Conservation (phyloP, 1,284 basidiomycete genomes). For the Trichosporon coremiiforme region DNA sequence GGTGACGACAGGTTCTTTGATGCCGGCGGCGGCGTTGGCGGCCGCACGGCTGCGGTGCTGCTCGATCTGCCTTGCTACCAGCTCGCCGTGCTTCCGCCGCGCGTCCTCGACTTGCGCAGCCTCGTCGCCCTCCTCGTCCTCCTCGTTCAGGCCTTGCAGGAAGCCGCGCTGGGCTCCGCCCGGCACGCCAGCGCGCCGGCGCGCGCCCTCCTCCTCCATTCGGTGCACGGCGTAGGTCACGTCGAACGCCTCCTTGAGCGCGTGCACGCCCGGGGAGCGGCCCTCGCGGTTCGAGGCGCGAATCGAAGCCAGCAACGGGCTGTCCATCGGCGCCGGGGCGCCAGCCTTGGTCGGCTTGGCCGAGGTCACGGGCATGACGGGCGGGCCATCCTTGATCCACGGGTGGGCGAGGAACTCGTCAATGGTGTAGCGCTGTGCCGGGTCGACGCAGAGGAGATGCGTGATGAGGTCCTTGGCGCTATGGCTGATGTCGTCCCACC, state of each 20-base stretch:
- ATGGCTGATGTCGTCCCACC: slow-evolving; percentile 96
- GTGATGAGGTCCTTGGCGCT: slow-evolving; percentile 93
- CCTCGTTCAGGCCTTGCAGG: slow-evolving; percentile 86
- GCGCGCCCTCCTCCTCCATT: slow-evolving; percentile 96
- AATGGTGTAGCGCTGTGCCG: slow-evolving; percentile 92
- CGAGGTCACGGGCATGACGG: slow-evolving; percentile 57
- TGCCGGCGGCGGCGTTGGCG: slow-evolving; percentile 56
- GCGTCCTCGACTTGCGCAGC: slow-evolving; percentile 60
- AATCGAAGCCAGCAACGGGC: slow-evolving; percentile 80
- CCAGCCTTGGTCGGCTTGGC: slow-evolving; percentile 32
- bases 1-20: slow-evolving; percentile 55
- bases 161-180: slow-evolving; percentile 76
- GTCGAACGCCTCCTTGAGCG: slow-evolving; percentile 97
- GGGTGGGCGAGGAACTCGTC: slow-evolving; percentile 97
- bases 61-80: slow-evolving; percentile 56
- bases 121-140: slow-evolving; percentile 72
- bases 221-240: slow-evolving; percentile 98
- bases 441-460: slow-evolving; percentile 93
- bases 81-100: slow-evolving; percentile 60
- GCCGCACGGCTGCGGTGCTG: slow-evolving; percentile 52
- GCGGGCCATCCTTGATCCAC: slow-evolving; percentile 66
- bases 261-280: slow-evolving; percentile 85
- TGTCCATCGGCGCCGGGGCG: slow-evolving; percentile 71
- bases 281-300: slow-evolving; percentile 73
- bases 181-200: slow-evolving; percentile 68